Conservation (phyloP, 495 filamentous ascomycete genomes). For the Bryoglossum gracile region DNA sequence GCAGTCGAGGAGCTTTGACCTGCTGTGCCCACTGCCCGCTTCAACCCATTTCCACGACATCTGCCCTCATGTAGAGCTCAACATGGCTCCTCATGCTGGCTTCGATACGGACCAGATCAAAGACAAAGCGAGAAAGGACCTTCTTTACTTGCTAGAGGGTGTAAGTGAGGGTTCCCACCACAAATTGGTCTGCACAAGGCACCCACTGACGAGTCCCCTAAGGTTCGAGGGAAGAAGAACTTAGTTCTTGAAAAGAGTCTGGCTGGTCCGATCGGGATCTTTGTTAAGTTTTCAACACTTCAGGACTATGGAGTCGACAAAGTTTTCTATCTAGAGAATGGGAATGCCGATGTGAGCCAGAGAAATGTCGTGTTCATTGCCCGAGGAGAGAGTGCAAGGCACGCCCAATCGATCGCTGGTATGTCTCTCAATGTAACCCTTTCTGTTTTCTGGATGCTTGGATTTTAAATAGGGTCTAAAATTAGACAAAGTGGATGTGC, state of each 20-base stretch:
- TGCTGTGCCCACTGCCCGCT: not conserved
- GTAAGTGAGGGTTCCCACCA: conserved; percentile 57
- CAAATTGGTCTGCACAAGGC: conserved; percentile 5
- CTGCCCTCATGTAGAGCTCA: conserved; percentile 33
- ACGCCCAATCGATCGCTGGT: conserved; percentile 84
- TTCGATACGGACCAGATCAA: conserved; percentile 76
- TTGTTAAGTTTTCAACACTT: conserved; percentile 81
- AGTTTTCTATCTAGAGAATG: conserved; percentile 90
- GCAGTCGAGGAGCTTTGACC: not conserved
- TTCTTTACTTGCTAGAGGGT: conserved; percentile 80
- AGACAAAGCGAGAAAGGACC: conserved; percentile 76
- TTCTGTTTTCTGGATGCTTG: not conserved
- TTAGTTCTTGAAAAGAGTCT: conserved; percentile 86
- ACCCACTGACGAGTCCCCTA: conserved; percentile 11
- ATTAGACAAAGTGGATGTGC: conserved; percentile 55
- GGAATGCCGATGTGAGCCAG: conserved; percentile 84
- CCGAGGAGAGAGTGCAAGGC: conserved; percentile 75
- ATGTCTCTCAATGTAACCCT: conserved; percentile 34
- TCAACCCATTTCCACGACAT: conserved; percentile 10
- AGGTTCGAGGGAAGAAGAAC: conserved; percentile 99
- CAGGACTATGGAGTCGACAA: conserved; percentile 94
- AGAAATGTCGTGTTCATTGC: conserved; percentile 92
- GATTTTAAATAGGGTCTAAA: conserved; percentile 39
- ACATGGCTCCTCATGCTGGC: conserved; percentile 59
- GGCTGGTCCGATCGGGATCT: conserved; percentile 79